Evolutionary conservation across 108 stramenopile species (phyloP).

Genomic region (Skeletonema costatum): DNA sequence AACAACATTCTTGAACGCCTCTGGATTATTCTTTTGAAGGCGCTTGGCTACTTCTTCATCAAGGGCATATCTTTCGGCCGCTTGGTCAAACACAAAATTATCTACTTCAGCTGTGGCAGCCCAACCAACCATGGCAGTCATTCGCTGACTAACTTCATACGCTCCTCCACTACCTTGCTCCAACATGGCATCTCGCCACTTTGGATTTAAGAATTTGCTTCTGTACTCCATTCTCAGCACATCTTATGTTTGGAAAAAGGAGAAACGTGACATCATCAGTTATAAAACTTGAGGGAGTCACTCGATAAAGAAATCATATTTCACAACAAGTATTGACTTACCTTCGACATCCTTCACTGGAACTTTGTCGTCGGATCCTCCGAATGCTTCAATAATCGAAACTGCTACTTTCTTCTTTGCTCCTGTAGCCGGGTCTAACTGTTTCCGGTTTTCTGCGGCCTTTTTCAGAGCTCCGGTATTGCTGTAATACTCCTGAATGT

Average conservation of each 20-base stretch:
- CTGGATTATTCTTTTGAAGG: conserved; percentile 80
- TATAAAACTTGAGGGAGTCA: neutral
- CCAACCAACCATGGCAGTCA: conserved; percentile 89
- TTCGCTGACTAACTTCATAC: conserved; percentile 84
- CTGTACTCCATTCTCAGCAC: conserved; percentile 86
- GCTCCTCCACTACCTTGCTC: conserved; percentile 88
- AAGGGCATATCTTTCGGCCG: conserved; percentile 83
- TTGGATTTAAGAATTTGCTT: conserved; percentile 88
- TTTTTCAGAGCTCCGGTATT: conserved; percentile 89
- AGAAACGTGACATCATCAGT: neutral
- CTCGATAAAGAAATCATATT: neutral
- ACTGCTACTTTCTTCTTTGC: conserved; percentile 66
- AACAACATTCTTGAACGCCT: conserved; percentile 79
- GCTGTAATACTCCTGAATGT: conserved; percentile 86
- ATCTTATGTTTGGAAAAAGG: neutral
- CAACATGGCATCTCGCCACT: conserved; percentile 87
- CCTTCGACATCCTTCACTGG: conserved; percentile 83
- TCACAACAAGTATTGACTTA: neutral
- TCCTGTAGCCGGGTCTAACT: conserved; percentile 36
- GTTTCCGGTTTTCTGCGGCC: conserved; percentile 80
- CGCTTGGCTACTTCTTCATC: conserved; percentile 84
- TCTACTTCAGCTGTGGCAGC: conserved; percentile 70
- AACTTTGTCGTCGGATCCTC: conserved; percentile 35
- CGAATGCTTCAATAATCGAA: conserved; percentile 87
- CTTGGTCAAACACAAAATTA: conserved; percentile 90